Evolutionary conservation across 192 early-diverging fungal species (phyloP).

Genomic region (Podila horticola): DNA sequence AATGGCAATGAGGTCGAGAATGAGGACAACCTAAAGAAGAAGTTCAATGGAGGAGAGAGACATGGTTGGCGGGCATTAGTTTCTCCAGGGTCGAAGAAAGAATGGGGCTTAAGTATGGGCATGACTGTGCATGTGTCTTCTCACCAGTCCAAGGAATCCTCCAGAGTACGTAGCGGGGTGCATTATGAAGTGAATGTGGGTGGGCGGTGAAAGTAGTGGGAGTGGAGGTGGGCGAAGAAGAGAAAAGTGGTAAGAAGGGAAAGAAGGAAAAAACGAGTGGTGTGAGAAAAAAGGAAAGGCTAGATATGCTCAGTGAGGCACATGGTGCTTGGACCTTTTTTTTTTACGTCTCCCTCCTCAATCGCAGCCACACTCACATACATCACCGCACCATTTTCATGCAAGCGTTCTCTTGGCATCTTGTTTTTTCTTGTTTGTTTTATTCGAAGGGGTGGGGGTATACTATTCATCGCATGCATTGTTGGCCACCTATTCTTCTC

Average conservation of each 20-base stretch:
- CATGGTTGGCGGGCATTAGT: too few relatives aligned
- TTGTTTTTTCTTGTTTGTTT: too few relatives aligned
- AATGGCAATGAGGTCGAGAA: conserved; percentile 68
- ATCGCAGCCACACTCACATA: too few relatives aligned
- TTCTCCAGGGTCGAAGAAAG: background rate
- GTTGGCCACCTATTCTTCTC: background rate
- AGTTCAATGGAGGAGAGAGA: too few relatives aligned
- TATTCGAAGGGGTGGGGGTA: too few relatives aligned
- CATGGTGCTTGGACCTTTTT: conserved; percentile 4
- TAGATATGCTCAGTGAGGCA: background rate
- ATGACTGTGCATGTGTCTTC: background rate
- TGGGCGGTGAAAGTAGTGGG: background rate
- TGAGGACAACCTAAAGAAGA: conserved; percentile 38
- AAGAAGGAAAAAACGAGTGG: background rate
- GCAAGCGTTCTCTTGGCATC: too few relatives aligned
- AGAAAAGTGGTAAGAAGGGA: background rate
- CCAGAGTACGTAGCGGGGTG: conserved; percentile 38
- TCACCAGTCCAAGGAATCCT: conserved; percentile 47
- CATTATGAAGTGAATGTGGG: conserved; percentile 10
- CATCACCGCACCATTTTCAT: background rate
- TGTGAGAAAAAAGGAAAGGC: background rate
- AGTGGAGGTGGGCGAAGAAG: background rate
- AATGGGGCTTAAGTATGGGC: background rate
- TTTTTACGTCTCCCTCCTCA: background rate
- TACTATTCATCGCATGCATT: background rate